Evolutionary conservation across 805 yeast species (phyloP), one percentile per base, ranked within the genome.

Genomic region (Ogataea saltuana): DNA sequence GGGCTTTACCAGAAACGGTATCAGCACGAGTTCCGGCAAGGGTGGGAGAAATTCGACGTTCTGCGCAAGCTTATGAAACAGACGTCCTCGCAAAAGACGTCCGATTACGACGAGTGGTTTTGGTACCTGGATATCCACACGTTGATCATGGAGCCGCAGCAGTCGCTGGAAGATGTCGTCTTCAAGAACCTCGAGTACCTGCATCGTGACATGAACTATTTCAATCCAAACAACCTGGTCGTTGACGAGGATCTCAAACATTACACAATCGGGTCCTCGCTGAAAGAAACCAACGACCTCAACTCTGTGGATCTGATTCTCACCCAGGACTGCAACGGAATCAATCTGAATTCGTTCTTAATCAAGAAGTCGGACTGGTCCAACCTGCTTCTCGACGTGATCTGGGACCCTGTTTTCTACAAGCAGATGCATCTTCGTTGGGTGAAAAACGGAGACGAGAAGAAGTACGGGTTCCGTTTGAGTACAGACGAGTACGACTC

Each of bases 11-110:
- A 71, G 48, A 75, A 73, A 52, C 60, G 72, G 38, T 75, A 75
- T 51, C 72, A 75, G 35, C 73, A 73, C 56, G 78, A 74, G 41
- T 67, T 67, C 59, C 64, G 80, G 48, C 73, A 69, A 55, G 72
- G 72, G 3, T 69, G 74, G 74, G 72, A 67, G 49, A 69, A 69
- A 45, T 63, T 68, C 31, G 74, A 70, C 46, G 45, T 60, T 20
- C 45, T 70, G 21, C 57, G 67, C 30, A 61, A 54, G 21, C 61
- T 64, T 1, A 63, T 70, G 67, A 62, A 60, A 39, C 61, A 66
- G 37, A 51, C 58, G n/a, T 28, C 53, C 1, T 29, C 49, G 15
- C 62, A 63, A 9, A 61, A 58, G 28, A 45, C 50, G 18, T 26
- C 44, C 4, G 44, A 42, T 8, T 36, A 50, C 12, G 66, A 61